Conservation (phyloP, 2,329 filamentous ascomycete species). For the Calonectria pseudoreteaudii region DNA sequence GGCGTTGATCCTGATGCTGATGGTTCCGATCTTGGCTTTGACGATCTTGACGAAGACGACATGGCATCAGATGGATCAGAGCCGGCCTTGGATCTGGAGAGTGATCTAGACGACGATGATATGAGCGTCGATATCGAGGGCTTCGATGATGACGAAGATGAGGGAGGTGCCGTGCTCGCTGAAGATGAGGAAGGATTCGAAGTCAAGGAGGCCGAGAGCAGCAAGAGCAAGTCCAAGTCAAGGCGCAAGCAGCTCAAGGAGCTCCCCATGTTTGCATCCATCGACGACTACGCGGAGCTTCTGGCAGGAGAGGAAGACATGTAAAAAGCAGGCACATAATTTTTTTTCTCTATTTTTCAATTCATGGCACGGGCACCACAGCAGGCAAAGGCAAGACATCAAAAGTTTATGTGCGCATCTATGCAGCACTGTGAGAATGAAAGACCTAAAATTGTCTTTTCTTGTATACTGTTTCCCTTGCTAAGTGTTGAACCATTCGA, state of each 20-base stretch:
- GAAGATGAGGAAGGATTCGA: constrained; percentile 60
- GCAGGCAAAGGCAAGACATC: constrained; percentile 31
- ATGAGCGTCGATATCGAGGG: constrained; percentile 53
- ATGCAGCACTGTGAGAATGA: constrained; percentile 15
- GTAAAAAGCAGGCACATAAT: constrained; percentile 33
- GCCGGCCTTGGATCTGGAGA: constrained; percentile 52
- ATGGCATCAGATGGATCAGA: constrained; percentile 60
- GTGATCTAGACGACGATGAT: constrained; percentile 60
- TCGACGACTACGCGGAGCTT: constrained; percentile 92
- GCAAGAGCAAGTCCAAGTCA: constrained; percentile 54
- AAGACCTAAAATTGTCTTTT: constrained; percentile 4
- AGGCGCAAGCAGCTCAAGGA: constrained; percentile 89
- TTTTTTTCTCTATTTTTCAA: neutral
- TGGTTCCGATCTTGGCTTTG: constrained; percentile 63
- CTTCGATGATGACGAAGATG: constrained; percentile 58
- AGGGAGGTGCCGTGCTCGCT: constrained; percentile 55
- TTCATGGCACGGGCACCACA: constrained; percentile 27
- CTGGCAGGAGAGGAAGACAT: constrained; percentile 77
- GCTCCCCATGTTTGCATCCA: constrained; percentile 92
- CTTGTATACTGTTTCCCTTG: neutral
- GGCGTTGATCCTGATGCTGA: constrained; percentile 65
- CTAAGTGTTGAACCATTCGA: constrained; percentile 69
- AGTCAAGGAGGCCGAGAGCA: constrained; percentile 73
- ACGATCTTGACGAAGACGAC: constrained; percentile 61
- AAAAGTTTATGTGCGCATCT: constrained; percentile 27